Percentiles rank a stretch among this genome's conserved stretches.
Conservation (phyloP, 352 stramenopile genomes). For the Phytophthora constricta region DNA sequence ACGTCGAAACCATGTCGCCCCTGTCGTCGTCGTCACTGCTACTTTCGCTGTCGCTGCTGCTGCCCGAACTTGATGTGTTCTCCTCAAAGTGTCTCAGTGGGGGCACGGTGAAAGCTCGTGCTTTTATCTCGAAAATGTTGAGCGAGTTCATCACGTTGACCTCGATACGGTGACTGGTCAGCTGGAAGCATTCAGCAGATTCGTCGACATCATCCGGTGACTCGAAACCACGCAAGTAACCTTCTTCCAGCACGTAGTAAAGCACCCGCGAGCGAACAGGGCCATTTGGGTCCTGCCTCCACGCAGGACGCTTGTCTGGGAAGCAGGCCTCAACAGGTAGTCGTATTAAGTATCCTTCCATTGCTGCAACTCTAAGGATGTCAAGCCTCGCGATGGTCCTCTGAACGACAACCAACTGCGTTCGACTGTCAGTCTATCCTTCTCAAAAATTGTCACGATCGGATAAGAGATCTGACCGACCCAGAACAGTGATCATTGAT, state of each 20-base stretch:
- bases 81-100: slow-evolving; percentile 28
- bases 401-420: neutral
- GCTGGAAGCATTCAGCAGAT: slow-evolving; percentile 61
- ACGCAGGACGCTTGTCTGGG: slow-evolving; percentile 28
- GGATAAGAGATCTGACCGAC: neutral
- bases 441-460: neutral
- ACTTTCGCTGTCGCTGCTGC: slow-evolving; percentile 37
- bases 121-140: slow-evolving; percentile 69
- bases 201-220: slow-evolving; percentile 42
- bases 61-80: slow-evolving; percentile 35
- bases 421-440: neutral
- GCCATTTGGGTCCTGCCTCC: slow-evolving; percentile 21
- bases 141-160: slow-evolving; percentile 73
- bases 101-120: slow-evolving; percentile 9
- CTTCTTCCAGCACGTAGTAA: slow-evolving; percentile 75
- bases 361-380: slow-evolving; percentile 19
- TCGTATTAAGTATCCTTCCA: slow-evolving; percentile 81
- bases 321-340: slow-evolving; percentile 46
- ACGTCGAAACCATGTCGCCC: neutral
- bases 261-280: slow-evolving; percentile 44
- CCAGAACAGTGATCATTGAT: too few relatives aligned
- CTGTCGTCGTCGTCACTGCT: slow-evolving; percentile 28
- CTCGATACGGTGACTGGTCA: slow-evolving; percentile 64
- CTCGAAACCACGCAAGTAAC: slow-evolving; percentile 60
- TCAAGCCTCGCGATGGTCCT: slow-evolving; percentile 3